These are phyloP conservation scores for Spizellomyces punctatus DNA, from an alignment of 192 early-diverging fungal genomes.

Conservation along the genomic window DNA sequence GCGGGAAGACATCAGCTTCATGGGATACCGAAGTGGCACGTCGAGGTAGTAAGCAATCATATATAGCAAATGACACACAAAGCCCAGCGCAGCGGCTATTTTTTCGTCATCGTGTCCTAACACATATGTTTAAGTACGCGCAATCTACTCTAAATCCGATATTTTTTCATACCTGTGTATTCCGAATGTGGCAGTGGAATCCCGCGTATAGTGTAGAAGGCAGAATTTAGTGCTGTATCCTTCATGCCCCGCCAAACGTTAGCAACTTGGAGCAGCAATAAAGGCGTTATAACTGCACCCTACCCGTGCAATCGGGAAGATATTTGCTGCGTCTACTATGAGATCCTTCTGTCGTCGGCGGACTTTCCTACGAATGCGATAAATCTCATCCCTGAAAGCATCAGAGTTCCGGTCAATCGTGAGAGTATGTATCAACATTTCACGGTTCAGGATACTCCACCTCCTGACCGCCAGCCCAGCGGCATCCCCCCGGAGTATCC, in stretches of 20 bases:
- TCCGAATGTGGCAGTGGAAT: slow-evolving; percentile 46
- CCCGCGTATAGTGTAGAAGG: slow-evolving; percentile 34
- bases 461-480: no score
- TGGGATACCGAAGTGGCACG: slow-evolving; percentile 73
- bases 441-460: no score
- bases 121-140: not conserved
- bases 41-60: slow-evolving; percentile 74
- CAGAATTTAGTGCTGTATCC: not conserved
- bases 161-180: slow-evolving; percentile 19
- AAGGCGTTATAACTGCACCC: not conserved
- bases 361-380: not conserved
- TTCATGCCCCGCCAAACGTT: no score
- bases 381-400: slow-evolving; percentile 7
- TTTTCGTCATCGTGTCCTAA: slow-evolving; percentile 51
- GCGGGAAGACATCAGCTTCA: slow-evolving; percentile 73
- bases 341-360: slow-evolving; percentile 16
- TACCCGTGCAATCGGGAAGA: slow-evolving; percentile 42
- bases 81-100: slow-evolving; percentile 72
- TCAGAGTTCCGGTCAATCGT: no score
- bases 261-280: not conserved
- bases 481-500: no score
- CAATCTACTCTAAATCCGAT: not conserved
- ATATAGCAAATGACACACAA: slow-evolving; percentile 63
- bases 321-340: slow-evolving; percentile 25
- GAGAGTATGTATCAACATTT: no score